These are phyloP conservation scores for Hawksworthiomyces lignivorus DNA, from an alignment of 2,329 filamentous ascomycete species.

Conservation along the genomic window DNA sequence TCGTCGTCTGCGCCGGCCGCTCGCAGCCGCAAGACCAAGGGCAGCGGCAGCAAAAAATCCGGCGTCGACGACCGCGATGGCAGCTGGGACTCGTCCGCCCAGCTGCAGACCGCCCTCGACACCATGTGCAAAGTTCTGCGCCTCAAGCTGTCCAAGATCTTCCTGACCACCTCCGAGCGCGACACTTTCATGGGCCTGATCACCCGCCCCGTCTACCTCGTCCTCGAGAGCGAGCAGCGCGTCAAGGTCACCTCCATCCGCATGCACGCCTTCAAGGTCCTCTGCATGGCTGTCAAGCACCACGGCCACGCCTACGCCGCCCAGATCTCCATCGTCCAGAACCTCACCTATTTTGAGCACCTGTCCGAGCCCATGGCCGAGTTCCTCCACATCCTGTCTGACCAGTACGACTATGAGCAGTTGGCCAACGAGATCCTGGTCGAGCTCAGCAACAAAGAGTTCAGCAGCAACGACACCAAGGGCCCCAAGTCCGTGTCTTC, in stretches of 20 bases:
- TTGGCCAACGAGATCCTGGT: conserved; percentile 87
- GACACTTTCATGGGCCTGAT: conserved; percentile 92
- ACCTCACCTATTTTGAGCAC: conserved; percentile 96
- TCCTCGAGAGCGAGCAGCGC: conserved; percentile 88
- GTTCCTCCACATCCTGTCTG: conserved; percentile 88
- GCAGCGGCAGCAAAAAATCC: conserved; percentile 42
- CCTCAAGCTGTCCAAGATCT: conserved; percentile 85
- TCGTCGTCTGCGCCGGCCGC: conserved; percentile 62
- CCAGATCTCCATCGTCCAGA: conserved; percentile 96
- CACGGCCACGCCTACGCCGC: conserved; percentile 95
- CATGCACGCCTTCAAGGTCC: conserved; percentile 95
- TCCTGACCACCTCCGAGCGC: conserved; percentile 89
- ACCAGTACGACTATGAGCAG: conserved; percentile 97
- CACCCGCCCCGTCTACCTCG: conserved; percentile 85
- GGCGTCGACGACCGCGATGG: conserved; percentile 54
- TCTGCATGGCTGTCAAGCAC: conserved; percentile 95
- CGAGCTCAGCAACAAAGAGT: conserved; percentile 95
- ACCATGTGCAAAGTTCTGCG: conserved; percentile 95
- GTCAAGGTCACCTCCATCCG: conserved; percentile 82
- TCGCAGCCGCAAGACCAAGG: conserved; percentile 59
- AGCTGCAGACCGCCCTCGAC: conserved; percentile 82
- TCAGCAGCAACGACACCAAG: conserved; percentile 91
- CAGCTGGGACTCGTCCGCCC: conserved; percentile 79
- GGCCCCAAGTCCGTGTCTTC: conserved; percentile 94
- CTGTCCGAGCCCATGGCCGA: conserved; percentile 99